These are phyloP conservation scores for Salvia splendens DNA, from an alignment of 257 asterid species.

Conservation along the genomic window DNA sequence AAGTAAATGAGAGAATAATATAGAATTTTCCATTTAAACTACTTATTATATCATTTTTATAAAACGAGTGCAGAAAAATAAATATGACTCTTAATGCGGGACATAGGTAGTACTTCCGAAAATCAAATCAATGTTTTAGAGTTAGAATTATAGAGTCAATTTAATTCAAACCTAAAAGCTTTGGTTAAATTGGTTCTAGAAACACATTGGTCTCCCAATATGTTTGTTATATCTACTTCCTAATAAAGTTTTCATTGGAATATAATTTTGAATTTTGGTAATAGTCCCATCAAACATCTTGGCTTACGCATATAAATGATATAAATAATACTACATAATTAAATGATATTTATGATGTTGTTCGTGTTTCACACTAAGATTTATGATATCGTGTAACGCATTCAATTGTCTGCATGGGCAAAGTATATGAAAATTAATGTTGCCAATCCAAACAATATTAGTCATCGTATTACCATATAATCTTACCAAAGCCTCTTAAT, in stretches of 20 bases:
- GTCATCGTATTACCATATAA: not conserved
- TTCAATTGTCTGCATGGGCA: not conserved
- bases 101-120: no score
- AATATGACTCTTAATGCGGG: no score
- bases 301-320: constrained; percentile 4
- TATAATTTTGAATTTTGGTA: not conserved
- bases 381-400: not conserved
- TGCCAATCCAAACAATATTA: not conserved
- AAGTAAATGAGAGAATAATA: no score
- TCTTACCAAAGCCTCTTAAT: not conserved
- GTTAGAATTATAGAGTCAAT: not conserved
- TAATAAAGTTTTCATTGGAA: not conserved
- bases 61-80: no score
- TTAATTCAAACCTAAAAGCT: no score
- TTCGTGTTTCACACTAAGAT: not conserved
- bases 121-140: no score
- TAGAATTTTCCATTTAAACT: no score
- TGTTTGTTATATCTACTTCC: not conserved
- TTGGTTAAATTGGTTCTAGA: not conserved
- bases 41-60: no score
- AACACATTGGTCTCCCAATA: not conserved
- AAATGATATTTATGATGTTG: constrained; percentile 5
- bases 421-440: not conserved
- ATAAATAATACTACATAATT: not conserved
- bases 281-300: constrained; percentile 2